phyloP scores from a whole-genome alignment of 371 early-diverging fungal species.

The Mucor sp. region DNA sequence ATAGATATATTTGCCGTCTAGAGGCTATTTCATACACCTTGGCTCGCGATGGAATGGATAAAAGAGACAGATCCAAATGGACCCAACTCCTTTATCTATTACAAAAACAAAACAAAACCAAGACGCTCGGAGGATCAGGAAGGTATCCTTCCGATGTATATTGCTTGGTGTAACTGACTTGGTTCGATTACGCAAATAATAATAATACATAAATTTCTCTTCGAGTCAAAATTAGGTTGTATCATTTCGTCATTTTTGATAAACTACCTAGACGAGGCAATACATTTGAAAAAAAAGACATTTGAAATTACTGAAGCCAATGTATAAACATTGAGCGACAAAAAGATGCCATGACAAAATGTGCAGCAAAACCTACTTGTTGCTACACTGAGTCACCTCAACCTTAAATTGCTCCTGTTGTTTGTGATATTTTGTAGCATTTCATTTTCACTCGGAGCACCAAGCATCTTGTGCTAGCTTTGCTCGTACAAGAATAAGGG shows the following conservation, averaged over 20 bases:
- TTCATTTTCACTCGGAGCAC: neutral
- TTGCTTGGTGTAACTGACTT: constrained; percentile 7
- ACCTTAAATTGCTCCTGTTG: neutral
- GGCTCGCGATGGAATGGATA: neutral
- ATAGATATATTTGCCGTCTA: neutral
- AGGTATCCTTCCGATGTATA: neutral
- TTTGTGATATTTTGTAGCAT: neutral
- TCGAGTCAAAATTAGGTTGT: neutral
- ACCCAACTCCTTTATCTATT: neutral
- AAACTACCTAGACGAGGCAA: neutral
- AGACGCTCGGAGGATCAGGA: constrained; percentile 14
- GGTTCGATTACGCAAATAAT: neutral
- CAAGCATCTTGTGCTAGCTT: neutral
- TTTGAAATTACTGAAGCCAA: neutral
- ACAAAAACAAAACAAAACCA: neutral
- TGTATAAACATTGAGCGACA: neutral
- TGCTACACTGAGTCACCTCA: constrained; percentile 1
- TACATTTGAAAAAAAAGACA: neutral
- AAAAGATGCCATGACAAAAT: neutral
- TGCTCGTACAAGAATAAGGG: neutral
- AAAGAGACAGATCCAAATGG: neutral
- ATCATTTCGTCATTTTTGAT: neutral
- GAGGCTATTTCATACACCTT: neutral
- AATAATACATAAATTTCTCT: neutral
- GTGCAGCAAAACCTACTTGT: neutral